A percentile compares a stretch with the other conserved stretches of the same genome.
Evolutionary conservation across 331 rosid species (phyloP).

Genomic region (Cydonia oblonga): DNA sequence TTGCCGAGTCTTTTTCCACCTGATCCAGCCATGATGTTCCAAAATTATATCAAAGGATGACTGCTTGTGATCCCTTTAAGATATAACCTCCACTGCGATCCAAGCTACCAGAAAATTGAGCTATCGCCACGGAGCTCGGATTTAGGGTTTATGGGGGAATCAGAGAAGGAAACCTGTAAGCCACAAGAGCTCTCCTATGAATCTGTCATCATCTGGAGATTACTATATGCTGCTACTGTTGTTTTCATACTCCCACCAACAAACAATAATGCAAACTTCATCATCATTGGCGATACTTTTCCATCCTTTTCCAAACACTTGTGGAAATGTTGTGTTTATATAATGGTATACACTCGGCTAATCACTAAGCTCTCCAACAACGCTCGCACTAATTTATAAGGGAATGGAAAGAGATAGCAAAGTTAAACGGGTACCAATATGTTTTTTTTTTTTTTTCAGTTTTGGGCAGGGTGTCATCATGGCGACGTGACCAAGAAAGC

Average conservation of each 20-base stretch:
- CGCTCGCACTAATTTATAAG: background rate
- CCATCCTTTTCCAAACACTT: background rate
- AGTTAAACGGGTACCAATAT: background rate
- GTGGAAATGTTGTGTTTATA: background rate
- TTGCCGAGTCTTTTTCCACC: conserved; percentile 33
- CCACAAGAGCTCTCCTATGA: background rate
- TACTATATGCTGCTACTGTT: background rate
- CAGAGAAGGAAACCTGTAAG: conserved; percentile 10
- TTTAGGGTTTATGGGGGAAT: background rate
- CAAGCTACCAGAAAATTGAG: too few relatives aligned
- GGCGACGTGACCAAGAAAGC: background rate
- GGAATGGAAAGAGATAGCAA: background rate
- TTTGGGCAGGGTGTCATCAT: background rate
- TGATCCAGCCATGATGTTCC: conserved; percentile 43
- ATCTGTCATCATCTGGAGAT: background rate
- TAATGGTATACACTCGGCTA: conserved; percentile 45
- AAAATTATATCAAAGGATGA: background rate
- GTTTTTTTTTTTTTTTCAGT: conserved; percentile 2
- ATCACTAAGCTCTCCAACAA: conserved; percentile 19
- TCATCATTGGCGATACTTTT: background rate
- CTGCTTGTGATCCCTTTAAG: too few relatives aligned
- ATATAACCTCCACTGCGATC: too few relatives aligned
- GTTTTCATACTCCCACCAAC: background rate
- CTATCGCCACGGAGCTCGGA: too few relatives aligned
- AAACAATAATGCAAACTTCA: background rate